Percentiles rank a stretch among this genome's conserved stretches.
These are phyloP conservation scores for Solanum bulbocastanum DNA, from an alignment of 257 asterid species.

Conservation along the genomic window DNA sequence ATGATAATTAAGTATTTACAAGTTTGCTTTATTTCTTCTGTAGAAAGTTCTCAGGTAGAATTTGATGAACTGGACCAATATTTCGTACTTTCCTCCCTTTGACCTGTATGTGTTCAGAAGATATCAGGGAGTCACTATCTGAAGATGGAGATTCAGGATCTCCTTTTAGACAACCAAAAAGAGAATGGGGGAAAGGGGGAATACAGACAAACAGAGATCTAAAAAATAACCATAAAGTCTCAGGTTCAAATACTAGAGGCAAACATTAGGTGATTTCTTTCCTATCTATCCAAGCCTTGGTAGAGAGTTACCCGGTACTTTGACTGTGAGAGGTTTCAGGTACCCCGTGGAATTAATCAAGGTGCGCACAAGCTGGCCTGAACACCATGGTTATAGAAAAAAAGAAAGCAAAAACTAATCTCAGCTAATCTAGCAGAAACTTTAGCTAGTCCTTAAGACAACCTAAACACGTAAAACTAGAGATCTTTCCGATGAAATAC, in stretches of 20 bases:
- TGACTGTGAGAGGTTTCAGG: neutral
- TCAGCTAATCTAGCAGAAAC: neutral
- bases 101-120: neutral
- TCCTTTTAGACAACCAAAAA: neutral
- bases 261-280: neutral
- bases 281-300: neutral
- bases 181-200: neutral
- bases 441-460: neutral
- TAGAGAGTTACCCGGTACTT: neutral
- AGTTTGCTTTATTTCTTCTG: neutral
- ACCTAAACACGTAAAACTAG: neutral
- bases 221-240: neutral
- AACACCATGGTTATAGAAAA: neutral
- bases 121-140: neutral
- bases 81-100: neutral
- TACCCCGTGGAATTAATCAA: neutral
- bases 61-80: neutral
- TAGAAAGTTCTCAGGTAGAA: neutral
- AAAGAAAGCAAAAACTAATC: neutral
- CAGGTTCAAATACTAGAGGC: neutral
- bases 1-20: neutral
- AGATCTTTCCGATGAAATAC: neutral
- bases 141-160: neutral
- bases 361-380: neutral
- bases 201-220: neutral